Evolutionary conservation across 139 green algal genomes (phyloP).

Genomic region (Chlamydomonas sp.): DNA sequence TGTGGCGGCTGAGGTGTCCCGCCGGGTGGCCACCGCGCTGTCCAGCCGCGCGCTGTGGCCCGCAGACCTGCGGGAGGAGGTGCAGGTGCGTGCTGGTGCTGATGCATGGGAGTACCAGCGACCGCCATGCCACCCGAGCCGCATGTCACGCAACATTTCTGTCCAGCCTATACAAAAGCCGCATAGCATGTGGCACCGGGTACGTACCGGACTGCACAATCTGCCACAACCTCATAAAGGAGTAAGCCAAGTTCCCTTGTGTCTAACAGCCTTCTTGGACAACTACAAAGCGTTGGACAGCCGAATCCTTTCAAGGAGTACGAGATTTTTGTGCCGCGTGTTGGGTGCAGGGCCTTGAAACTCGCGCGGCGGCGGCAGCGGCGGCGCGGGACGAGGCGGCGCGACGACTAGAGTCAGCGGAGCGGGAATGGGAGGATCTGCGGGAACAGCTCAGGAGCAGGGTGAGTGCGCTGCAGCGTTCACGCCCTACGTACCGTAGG

Average conservation of each 20-base stretch:
- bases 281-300: too few relatives aligned
- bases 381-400: slow-evolving; percentile 23
- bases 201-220: too few relatives aligned
- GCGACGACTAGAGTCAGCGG: slow-evolving; percentile 29
- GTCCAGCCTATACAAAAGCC: too few relatives aligned
- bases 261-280: too few relatives aligned
- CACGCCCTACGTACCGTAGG: too few relatives aligned
- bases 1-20: slow-evolving; percentile 53
- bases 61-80: slow-evolving; percentile 51
- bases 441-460: background rate
- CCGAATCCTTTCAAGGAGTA: background rate
- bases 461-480: background rate
- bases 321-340: background rate
- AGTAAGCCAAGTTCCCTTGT: too few relatives aligned
- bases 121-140: too few relatives aligned
- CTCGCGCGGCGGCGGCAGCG: slow-evolving; percentile 19
- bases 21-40: slow-evolving; percentile 43
- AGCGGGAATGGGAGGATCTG: background rate
- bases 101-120: slow-evolving; percentile 10
- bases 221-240: too few relatives aligned
- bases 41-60: slow-evolving; percentile 63
- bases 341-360: slow-evolving; percentile 31
- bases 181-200: too few relatives aligned
- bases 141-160: too few relatives aligned
- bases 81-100: slow-evolving; percentile 19